A percentile compares a stretch with the other conserved stretches of the same genome.
Conservation (phyloP, 1,284 basidiomycete species). For the Sporisorium reilianum region DNA sequence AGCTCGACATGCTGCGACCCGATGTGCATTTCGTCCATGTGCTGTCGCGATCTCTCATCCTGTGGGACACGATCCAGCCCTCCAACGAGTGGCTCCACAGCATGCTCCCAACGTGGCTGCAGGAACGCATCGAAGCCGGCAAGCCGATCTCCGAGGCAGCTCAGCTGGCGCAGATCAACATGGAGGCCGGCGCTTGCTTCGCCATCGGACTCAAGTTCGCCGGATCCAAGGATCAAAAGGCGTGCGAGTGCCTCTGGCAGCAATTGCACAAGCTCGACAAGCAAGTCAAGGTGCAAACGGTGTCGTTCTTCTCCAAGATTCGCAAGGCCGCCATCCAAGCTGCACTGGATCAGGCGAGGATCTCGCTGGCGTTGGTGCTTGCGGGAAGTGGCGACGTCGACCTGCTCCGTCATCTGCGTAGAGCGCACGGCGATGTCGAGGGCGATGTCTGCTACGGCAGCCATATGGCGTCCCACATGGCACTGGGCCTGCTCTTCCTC, state of each 20-base stretch:
- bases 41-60: constrained; percentile 82
- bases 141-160: constrained; percentile 37
- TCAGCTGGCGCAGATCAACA: constrained; percentile 61
- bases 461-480: constrained; percentile 90
- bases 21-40: constrained; percentile 86
- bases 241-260: constrained; percentile 82
- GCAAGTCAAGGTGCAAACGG: constrained; percentile 70
- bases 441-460: constrained; percentile 77
- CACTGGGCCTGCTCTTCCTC: constrained; percentile 91
- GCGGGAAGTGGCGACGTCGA: constrained; percentile 95
- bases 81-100: constrained; percentile 81
- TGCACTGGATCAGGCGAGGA: constrained; percentile 85
- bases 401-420: constrained; percentile 86
- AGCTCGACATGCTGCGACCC: constrained; percentile 86
- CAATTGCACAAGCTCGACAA: constrained; percentile 79
- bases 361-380: constrained; percentile 90
- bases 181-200: constrained; percentile 84
- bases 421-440: constrained; percentile 88
- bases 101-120: constrained; percentile 80
- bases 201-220: constrained; percentile 92
- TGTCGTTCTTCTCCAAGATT: constrained; percentile 55
- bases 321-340: constrained; percentile 84
- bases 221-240: constrained; percentile 75
- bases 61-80: constrained; percentile 85
- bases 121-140: constrained; percentile 72